Evolutionary conservation across 148 eudicot genomes (phyloP).

Genomic region (Silene latifolia): DNA sequence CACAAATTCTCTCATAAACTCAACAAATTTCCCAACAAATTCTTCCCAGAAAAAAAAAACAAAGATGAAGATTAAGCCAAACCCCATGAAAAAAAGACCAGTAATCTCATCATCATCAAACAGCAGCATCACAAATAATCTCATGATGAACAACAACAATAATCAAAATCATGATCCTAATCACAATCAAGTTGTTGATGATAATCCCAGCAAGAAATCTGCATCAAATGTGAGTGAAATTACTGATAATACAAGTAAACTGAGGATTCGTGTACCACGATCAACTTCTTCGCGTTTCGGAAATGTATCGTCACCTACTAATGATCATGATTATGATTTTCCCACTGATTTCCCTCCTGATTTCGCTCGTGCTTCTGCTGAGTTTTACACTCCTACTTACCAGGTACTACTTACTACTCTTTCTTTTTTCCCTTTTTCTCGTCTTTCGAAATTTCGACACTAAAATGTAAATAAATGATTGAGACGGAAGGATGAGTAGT

Average conservation of each 20-base stretch:
- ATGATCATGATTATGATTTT: background rate
- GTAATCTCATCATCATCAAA: constrained; percentile 1
- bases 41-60: background rate
- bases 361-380: constrained; percentile 26
- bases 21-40: background rate
- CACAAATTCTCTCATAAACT: too few species aligned
- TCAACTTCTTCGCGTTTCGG: constrained; percentile 16
- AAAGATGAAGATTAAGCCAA: background rate
- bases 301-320: background rate
- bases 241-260: constrained; percentile 5
- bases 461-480: too few species aligned
- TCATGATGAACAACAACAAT: background rate
- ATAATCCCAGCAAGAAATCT: background rate
- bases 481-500: background rate
- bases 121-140: background rate
- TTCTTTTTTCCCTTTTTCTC: background rate
- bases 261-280: constrained; percentile 16
- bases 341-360: background rate
- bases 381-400: constrained; percentile 28
- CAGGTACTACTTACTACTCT: constrained; percentile 17
- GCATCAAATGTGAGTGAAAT: background rate
- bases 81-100: background rate
- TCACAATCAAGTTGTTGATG: background rate
- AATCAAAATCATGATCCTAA: background rate
- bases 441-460: background rate